phyloP scores from a whole-genome alignment of 2,329 filamentous ascomycete species.

The Penicillium sp. region DNA sequence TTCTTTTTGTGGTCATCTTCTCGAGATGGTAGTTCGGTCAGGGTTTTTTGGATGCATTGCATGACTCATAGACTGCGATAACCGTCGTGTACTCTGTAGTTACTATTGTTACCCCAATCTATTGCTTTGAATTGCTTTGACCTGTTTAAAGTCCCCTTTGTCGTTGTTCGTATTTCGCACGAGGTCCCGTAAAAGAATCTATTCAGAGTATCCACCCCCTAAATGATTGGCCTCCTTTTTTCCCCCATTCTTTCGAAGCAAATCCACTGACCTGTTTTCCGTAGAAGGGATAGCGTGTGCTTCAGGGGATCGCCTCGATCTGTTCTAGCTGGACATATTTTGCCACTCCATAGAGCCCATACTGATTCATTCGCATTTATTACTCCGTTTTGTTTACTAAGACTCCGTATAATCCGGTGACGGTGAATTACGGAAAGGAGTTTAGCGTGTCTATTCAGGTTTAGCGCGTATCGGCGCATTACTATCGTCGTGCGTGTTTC shows the following conservation, averaged over 20 bases:
- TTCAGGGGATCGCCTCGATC: not conserved
- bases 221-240: conserved; percentile 3
- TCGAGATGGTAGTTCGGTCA: not conserved
- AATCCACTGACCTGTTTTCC: not conserved
- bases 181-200: not conserved
- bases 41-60: not conserved
- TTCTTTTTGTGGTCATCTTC: not conserved
- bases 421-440: not conserved
- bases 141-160: not conserved
- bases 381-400: too few species aligned
- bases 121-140: not conserved
- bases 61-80: not conserved
- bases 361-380: not conserved
- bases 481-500: not conserved
- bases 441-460: not conserved
- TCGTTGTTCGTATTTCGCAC: not conserved
- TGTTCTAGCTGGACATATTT: not conserved
- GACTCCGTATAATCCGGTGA: not conserved
- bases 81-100: not conserved
- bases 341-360: too few species aligned
- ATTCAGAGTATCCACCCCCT: not conserved
- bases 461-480: not conserved
- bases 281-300: not conserved
- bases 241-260: conserved; percentile 2
- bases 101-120: not conserved